A percentile compares a stretch with the other conserved stretches of the same genome.
These are phyloP conservation scores for Salvia rosmarinus DNA, from an alignment of 257 asterid species.

Conservation along the genomic window DNA sequence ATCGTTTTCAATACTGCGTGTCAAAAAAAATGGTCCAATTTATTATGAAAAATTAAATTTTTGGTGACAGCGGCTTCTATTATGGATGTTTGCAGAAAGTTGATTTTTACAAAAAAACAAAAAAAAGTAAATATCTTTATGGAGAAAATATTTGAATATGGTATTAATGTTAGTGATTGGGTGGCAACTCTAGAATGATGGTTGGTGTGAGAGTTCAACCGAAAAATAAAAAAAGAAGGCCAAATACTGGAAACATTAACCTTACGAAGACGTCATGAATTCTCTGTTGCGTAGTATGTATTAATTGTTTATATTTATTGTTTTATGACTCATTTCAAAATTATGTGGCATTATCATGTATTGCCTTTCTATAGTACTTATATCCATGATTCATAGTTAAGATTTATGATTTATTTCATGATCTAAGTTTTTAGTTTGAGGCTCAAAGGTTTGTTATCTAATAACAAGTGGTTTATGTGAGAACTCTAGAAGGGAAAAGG, in stretches of 20 bases:
- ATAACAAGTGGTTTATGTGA: too few species aligned
- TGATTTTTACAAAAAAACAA: constrained; percentile 1
- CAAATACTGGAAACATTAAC: background rate
- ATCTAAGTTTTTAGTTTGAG: too few species aligned
- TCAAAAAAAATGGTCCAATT: background rate
- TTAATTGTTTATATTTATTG: background rate
- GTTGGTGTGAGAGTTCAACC: background rate
- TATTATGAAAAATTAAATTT: background rate
- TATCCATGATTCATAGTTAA: background rate
- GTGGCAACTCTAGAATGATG: constrained; percentile 12
- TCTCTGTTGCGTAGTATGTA: background rate
- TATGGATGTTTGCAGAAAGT: constrained; percentile 13
- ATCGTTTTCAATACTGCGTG: constrained; percentile 21
- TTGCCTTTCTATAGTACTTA: too few species aligned
- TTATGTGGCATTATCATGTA: background rate
- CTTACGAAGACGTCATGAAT: background rate
- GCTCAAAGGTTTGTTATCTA: too few species aligned
- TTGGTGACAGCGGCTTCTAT: background rate
- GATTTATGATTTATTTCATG: too few species aligned
- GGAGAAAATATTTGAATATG: background rate
- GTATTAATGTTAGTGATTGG: constrained; percentile 17
- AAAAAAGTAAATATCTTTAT: background rate
- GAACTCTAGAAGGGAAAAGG: too few species aligned
- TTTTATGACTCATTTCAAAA: background rate
- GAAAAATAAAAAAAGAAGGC: background rate